Evolutionary conservation across 306 rosid genomes (phyloP), one percentile per base, ranked within the genome.

Genomic region (Cicer pinnatifidum): DNA sequence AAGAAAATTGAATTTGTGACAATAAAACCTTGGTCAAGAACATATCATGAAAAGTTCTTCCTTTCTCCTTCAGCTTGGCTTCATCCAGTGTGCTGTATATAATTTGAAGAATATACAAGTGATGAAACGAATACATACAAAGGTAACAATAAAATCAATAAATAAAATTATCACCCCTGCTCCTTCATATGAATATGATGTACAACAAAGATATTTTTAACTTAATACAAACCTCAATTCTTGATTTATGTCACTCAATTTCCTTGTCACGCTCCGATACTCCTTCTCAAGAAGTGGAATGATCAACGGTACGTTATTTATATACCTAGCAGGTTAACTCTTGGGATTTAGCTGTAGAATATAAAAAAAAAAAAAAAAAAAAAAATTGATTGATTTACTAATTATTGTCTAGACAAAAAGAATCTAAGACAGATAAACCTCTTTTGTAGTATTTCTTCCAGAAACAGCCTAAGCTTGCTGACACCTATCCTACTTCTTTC

Each of bases 201-300:
- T 10, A 57, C 39, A 37, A 51, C 1, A 11, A 35, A 77, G 3
- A 66, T 16, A 48, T 15, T 71, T 71, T 54, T 44, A 47, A 75
- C 44, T 71, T 82, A 43, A 71, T 16, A 77, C 71, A 62, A 20
- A 94, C 99, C 96, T 94, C 86, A 94, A 85, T 81, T 94, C 97
- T 72, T 85, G 95, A 85, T 81, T 80, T 78, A 94, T 85, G 58
- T 91, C 99, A 78, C 83, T 83, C 84, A 88, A 76, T 73, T 82
- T 91, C 83, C 91, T 87, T 69, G 90, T 85, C 59, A 87, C 85
- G 77, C 87, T 87, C 39, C 92, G 84, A 80, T 86, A 76, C 89
- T 94, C 96, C 91, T 91, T 94, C 83, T 94, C 99, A 62, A 94
- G 99, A 82, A 94, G 99, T 52, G 99, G 97, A 83, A 94, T 83